Conservation (phyloP, 2,329 filamentous ascomycete species). For the Colletotrichum higginsianum region DNA sequence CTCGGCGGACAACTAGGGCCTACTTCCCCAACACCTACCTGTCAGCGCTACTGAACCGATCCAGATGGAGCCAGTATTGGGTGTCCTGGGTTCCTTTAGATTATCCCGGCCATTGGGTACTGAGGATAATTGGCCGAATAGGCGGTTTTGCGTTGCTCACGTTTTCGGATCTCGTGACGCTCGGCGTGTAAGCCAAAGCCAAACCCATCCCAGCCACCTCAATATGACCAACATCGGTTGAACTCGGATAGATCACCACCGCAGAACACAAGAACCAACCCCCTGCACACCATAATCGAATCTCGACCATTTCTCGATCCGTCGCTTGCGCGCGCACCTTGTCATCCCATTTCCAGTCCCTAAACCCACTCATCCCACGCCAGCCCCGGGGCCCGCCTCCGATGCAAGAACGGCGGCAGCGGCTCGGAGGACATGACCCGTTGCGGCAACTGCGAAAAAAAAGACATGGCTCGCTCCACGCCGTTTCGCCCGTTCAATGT, state of each 20-base stretch:
- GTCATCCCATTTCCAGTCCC: not conserved
- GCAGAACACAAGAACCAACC: not conserved
- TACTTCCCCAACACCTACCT: not conserved
- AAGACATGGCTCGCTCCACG: slow-evolving; percentile 10
- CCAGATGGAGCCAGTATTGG: not conserved
- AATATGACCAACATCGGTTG: not conserved
- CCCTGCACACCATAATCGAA: not conserved
- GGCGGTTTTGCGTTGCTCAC: not conserved
- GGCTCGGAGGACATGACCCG: slow-evolving; percentile 35
- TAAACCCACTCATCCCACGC: not conserved
- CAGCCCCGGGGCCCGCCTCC: slow-evolving; percentile 28
- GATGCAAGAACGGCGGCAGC: slow-evolving; percentile 26
- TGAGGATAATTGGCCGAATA: not conserved
- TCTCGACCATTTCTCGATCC: not conserved
- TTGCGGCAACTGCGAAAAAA: slow-evolving; percentile 32
- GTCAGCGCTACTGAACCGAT: not conserved
- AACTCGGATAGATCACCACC: too few relatives aligned
- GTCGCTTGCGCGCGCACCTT: not conserved
- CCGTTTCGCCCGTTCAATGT: not conserved
- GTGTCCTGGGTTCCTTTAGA: not conserved
- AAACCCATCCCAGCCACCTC: not conserved
- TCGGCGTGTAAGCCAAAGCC: not conserved
- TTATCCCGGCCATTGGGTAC: not conserved
- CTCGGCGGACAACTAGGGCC: too few relatives aligned
- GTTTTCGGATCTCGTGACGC: too few relatives aligned